Evolutionary conservation across 2,329 filamentous ascomycete species (phyloP), one percentile per base, ranked within the genome.

Genomic region (Aspergillus sp.): DNA sequence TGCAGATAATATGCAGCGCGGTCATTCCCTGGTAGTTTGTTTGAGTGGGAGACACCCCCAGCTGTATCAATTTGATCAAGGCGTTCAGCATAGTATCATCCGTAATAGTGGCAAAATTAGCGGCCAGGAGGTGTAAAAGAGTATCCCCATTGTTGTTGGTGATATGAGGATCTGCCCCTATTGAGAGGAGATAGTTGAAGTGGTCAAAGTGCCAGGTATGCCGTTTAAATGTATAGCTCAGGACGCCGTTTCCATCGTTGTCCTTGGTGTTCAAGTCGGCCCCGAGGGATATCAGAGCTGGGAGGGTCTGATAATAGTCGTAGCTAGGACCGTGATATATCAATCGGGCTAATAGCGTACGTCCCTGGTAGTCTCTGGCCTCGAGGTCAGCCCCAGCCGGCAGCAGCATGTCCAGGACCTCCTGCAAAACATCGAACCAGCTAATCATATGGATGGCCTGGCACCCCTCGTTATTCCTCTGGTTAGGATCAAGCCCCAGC

Each of bases 341-440:
- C 6, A 24, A 31, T 21, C 39, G 33, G 21, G 55, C 39, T 9
- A 65, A 52, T 15, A 58, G 46, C 1, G 64, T 66, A 6, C 51
- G 39, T 11, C 62, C 63, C 7, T 49, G 46, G 24, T 62, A 27
- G 43, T 66, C 59, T 40, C 35, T 60, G 2, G 53, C 50, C 21
- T 66, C 60, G 6, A 66, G n/a, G 43, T 66, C 58, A 6, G 62
- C 56, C 24, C 60, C 63, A 11, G 56, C 57, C 35, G 39, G 57
- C 24, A 44, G 31, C 15, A 59, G 35, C 14, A 52, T 33, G 35
- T 59, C 57, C 12, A 64, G 40, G 17, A 41, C n/a, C 11, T 49
- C 46, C 3, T 43, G 39, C 6, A 46, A 19, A 14, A 21, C 27
- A 8, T 33, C 15, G 11, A 27, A 4, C 8, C 27, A 33, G 5